Conservation (phyloP, 331 rosid genomes). For the Quercus tomentella region DNA sequence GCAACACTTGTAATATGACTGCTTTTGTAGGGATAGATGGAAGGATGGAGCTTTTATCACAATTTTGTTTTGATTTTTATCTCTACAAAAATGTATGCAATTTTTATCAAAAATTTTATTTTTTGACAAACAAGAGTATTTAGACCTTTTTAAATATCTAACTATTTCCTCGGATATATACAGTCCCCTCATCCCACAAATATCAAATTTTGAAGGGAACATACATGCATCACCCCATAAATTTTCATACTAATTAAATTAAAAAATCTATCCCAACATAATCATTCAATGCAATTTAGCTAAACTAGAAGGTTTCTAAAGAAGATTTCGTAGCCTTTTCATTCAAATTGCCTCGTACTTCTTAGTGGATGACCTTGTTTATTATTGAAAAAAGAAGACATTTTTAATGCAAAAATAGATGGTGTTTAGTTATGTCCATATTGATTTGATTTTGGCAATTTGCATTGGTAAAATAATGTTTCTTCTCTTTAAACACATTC, state of each 20-base stretch:
- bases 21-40: background rate
- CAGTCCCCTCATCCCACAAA: no score
- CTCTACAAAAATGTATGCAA: no score
- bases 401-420: background rate
- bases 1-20: background rate
- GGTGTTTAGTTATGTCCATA: background rate
- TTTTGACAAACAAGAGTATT: no score
- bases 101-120: no score
- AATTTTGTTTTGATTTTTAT: no score
- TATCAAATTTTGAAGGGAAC: background rate
- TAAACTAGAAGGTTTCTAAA: conserved; percentile 11
- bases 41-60: background rate
- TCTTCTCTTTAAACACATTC: no score
- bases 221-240: background rate
- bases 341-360: background rate
- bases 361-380: background rate
- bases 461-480: background rate
- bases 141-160: no score
- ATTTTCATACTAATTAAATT: conserved; percentile 12
- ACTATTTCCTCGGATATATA: no score
- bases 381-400: background rate
- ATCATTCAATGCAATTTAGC: conserved; percentile 20
- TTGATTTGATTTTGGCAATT: background rate
- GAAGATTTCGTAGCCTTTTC: conserved; percentile 28
- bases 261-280: conserved; percentile 16